These are phyloP conservation scores for Hyphodiscus hymeniophilus DNA, from an alignment of 495 filamentous ascomycete genomes.

Conservation along the genomic window DNA sequence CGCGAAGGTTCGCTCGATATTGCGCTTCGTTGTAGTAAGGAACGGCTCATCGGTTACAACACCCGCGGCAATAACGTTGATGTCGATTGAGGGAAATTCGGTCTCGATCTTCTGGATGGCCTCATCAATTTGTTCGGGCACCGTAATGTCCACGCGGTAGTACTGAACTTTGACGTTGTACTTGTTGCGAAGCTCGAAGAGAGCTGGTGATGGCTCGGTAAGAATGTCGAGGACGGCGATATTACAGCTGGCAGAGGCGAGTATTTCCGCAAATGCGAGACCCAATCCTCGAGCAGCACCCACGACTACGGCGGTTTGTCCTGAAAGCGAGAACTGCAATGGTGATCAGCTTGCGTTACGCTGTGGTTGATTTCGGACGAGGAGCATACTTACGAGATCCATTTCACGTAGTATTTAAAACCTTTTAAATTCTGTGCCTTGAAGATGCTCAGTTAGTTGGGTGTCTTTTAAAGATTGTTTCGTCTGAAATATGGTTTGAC, in stretches of 20 bases:
- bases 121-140: background rate
- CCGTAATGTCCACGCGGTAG: background rate
- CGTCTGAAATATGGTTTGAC: too few species aligned
- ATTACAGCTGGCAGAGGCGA: background rate
- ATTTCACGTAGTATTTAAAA: too few species aligned
- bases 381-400: too few species aligned
- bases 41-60: background rate
- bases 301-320: background rate
- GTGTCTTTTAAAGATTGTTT: too few species aligned
- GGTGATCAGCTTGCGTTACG: too few species aligned
- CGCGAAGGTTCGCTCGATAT: background rate
- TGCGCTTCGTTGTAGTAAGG: background rate
- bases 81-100: background rate
- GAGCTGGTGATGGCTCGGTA: constrained; percentile 5
- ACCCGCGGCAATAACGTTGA: background rate
- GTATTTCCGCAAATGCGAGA: constrained; percentile 20
- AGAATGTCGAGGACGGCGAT: constrained; percentile 11
- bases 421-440: too few species aligned
- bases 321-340: background rate
- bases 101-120: background rate
- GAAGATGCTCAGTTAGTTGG: too few species aligned
- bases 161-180: background rate
- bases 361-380: too few species aligned
- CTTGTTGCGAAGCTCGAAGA: constrained; percentile 11
- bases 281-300: constrained; percentile 35